Base-by-base conservation (phyloP, 2,329 filamentous ascomycete species). In the Helotiales sp. region DNA sequence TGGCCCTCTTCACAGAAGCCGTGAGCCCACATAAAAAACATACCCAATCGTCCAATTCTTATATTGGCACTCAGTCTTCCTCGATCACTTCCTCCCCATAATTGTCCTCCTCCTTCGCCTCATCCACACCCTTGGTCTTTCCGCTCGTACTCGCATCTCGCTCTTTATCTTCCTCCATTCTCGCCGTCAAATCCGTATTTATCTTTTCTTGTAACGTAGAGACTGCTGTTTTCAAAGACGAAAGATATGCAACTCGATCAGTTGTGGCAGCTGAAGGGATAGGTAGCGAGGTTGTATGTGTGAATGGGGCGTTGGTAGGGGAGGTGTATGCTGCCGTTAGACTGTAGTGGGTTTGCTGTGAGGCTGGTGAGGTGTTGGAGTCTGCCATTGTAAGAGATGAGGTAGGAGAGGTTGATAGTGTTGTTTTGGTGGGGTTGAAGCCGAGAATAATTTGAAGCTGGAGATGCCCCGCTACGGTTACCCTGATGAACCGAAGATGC, bases 71-170 rank as follows among this genome's bases (percentile, higher is more conserved):
- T 53, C 82, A 82, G 55, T 89, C 87, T 40, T 89, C 87, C 50
- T 87, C 85, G 12, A 83, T 77, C 24, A 86, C 83, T 72, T 96
- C 91, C 73, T 96, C 92, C 48, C 91, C 92, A 70, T 96, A 96
- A 70, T 92, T 89, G 67, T 90, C 84, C 69, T 91, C 89, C 69
- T 87, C 85, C 61, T 81, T 80, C 10, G 73, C 77, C 59, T 87
- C 83, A 59, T 84, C 80, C 9, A 77, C 67, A 8, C 31, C 57
- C 52, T 64, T 62, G 71, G 72, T 54, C 72, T 70, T 55, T 74
- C 67, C 51, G 61, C 67, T 38, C 58, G 68, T 49, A 58, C 56
- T 71, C 2, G 73, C 74, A 15, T 78, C 79, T 13, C 76, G 74
- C 8, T 74, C 75, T 69, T 87, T 88, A 70, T 92, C 89, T 60